Evolutionary conservation across 2,329 filamentous ascomycete genomes (phyloP), one percentile per base, ranked within the genome.

Genomic region (Ceratocystis smalleyi): DNA sequence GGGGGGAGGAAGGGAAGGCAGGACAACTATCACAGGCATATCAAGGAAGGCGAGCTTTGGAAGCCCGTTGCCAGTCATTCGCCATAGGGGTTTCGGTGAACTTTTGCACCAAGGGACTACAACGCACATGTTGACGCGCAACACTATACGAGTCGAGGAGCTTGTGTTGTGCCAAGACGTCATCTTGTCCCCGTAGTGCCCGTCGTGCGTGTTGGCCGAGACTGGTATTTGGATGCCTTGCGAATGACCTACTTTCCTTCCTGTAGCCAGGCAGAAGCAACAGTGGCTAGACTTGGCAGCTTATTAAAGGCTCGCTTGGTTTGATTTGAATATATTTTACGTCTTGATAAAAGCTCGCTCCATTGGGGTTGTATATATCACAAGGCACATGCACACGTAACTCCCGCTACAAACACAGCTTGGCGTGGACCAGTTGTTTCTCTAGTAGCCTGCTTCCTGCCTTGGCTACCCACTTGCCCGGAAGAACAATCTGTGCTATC

Each of bases 401-500:
- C 47, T 27, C 47, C 47, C 22, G 22, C 47, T 51, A 51, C 47
- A 2, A 51, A 24, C 22, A 24, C 19, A 10, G 24, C 47, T 51
- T 51, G 47, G 47, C 47, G 12, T 15, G 47, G 35, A 4, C 24
- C 47, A 22, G 47, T 24, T 57, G 24, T 35, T 57, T 32, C 54
- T 19, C 24, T 19, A n/a, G 15, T 24, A 32, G 54, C 15, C 30
- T 17, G 54, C 32, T 57, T 40, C 35, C 35, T 40, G 35, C 10
- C 35, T 40, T 40, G 35, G 35, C 35, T 40, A 40, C 30, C 51
- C 54, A 57, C 54, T 35, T 57, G 27, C 59, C 45, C 59, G 22
- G 6, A 47, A 45, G 49, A 27, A 5, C 59, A 30, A 49, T 43
- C 61, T 54, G 24, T 51, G 61, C 32, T 61, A 64, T 64, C 63